These are phyloP conservation scores for Epichloe gansuensis DNA, from an alignment of 2,329 filamentous ascomycete genomes.

Conservation along the genomic window DNA sequence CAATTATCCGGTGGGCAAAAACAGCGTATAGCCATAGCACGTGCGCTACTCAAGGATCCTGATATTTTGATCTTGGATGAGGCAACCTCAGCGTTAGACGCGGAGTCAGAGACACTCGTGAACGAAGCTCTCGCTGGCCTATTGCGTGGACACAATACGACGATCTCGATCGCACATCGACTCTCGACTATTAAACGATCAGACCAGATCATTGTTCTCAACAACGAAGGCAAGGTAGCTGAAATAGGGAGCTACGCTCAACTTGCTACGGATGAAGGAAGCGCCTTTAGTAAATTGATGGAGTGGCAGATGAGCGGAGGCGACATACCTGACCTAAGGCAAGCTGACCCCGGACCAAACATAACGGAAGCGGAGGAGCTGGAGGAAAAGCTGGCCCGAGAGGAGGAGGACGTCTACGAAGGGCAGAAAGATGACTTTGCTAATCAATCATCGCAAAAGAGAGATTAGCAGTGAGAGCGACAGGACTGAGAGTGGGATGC, in stretches of 20 bases:
- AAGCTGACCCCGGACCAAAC: constrained; percentile 21
- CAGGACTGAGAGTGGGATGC: background rate
- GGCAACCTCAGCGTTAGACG: constrained; percentile 88
- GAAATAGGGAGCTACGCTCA: constrained; percentile 77
- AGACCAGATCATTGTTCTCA: constrained; percentile 86
- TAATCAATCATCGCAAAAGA: background rate
- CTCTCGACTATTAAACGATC: constrained; percentile 93
- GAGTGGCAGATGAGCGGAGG: constrained; percentile 95
- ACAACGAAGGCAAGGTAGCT: constrained; percentile 74
- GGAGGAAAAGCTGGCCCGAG: constrained; percentile 28
- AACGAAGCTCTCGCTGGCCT: constrained; percentile 77
- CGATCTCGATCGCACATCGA: constrained; percentile 92
- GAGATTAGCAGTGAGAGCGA: background rate
- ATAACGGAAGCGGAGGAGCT: constrained; percentile 41
- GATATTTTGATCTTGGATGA: constrained; percentile 96
- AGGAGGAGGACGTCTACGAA: constrained; percentile 9
- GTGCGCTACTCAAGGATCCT: constrained; percentile 86
- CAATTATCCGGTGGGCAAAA: constrained; percentile 95
- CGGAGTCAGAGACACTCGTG: constrained; percentile 91
- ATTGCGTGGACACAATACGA: constrained; percentile 80
- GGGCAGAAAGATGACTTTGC: background rate
- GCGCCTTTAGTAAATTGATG: constrained; percentile 91
- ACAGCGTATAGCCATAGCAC: constrained; percentile 92
- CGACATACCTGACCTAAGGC: constrained; percentile 38
- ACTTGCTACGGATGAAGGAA: constrained; percentile 58